These are phyloP conservation scores for Talaromyces pinophilus DNA, from an alignment of 2,329 filamentous ascomycete genomes.

Conservation along the genomic window DNA sequence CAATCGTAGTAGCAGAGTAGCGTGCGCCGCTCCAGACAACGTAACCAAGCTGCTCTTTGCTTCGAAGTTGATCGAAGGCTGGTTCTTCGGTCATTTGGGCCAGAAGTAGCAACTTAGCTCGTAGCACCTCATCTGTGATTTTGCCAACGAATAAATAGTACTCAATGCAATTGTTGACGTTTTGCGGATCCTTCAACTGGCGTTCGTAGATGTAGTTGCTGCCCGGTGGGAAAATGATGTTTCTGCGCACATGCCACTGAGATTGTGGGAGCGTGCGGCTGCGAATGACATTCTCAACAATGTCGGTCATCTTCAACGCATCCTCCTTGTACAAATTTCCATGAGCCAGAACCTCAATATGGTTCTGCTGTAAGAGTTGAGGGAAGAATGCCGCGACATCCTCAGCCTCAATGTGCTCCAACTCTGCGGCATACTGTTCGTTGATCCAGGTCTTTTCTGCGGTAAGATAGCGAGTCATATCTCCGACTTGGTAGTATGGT, in stretches of 20 bases:
- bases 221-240: constrained; percentile 73
- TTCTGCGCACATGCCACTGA: constrained; percentile 78
- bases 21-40: constrained; percentile 84
- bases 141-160: constrained; percentile 72
- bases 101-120: constrained; percentile 77
- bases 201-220: constrained; percentile 83
- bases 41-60: constrained; percentile 96
- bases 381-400: constrained; percentile 77
- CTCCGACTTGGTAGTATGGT: constrained; percentile 83
- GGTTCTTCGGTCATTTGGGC: constrained; percentile 92
- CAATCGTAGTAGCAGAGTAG: constrained; percentile 73
- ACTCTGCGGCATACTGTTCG: constrained; percentile 75
- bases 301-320: constrained; percentile 77
- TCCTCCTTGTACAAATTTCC: constrained; percentile 96
- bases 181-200: constrained; percentile 78
- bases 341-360: constrained; percentile 84
- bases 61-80: constrained; percentile 89
- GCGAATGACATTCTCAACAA: constrained; percentile 76
- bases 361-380: constrained; percentile 76
- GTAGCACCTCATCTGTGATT: constrained; percentile 66
- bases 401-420: constrained; percentile 71
- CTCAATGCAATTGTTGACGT: constrained; percentile 85
- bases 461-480: constrained; percentile 78
- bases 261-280: constrained; percentile 70
- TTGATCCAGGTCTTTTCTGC: constrained; percentile 75